These are phyloP conservation scores for Mortierella sp. DNA, from an alignment of 371 early-diverging fungal genomes.

Conservation along the genomic window DNA sequence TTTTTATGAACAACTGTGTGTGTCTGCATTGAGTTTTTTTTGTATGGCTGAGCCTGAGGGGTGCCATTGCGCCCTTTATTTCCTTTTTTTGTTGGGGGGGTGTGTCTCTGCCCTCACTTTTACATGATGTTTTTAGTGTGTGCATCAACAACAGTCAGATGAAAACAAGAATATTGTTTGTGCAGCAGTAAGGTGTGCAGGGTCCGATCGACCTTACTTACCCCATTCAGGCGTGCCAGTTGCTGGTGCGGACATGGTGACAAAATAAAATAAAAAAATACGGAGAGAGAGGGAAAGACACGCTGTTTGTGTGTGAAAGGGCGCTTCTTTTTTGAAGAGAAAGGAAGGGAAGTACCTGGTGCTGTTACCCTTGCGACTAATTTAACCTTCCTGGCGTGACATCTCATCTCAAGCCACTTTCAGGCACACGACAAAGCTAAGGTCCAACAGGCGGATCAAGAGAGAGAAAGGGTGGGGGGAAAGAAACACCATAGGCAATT, in stretches of 20 bases:
- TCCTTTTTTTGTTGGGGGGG: not conserved
- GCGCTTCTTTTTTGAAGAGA: not conserved
- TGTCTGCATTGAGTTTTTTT: not conserved
- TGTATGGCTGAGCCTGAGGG: not conserved
- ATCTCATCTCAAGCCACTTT: too few relatives aligned
- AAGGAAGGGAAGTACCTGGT: too few relatives aligned
- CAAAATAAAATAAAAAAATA: not conserved
- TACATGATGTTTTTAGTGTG: too few relatives aligned
- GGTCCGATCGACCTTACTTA: constrained; percentile 14
- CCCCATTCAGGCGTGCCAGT: constrained; percentile 46
- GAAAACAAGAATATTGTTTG: too few relatives aligned
- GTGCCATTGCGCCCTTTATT: not conserved
- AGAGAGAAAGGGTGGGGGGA: too few relatives aligned
- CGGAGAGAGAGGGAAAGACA: not conserved
- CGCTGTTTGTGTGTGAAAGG: not conserved
- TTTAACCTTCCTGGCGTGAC: too few relatives aligned
- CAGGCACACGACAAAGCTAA: too few relatives aligned
- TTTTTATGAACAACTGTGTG: not conserved
- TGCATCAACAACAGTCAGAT: too few relatives aligned
- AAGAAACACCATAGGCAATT: too few relatives aligned
- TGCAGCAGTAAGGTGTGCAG: not conserved
- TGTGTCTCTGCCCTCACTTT: not conserved
- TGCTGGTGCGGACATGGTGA: constrained; percentile 39
- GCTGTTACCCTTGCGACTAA: too few relatives aligned
- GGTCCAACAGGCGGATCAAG: too few relatives aligned